Evolutionary conservation across 2,329 filamentous ascomycete species (phyloP), one percentile per base, ranked within the genome.

Genomic region (Calonectria pseudoturangicola): DNA sequence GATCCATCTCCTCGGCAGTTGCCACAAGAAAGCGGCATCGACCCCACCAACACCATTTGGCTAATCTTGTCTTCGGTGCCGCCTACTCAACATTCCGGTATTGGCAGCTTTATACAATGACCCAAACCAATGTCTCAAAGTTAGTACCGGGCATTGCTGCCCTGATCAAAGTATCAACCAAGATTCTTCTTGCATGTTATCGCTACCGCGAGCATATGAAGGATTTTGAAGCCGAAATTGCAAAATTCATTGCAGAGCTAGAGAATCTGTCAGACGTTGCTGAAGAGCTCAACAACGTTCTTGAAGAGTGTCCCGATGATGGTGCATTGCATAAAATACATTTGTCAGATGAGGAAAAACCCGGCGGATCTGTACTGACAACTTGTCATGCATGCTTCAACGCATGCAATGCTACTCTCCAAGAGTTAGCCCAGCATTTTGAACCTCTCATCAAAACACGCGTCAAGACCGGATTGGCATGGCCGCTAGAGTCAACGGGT

Each of bases 151-250:
- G 60, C 4, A 15, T 64, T 10, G n/a, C 30, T 2, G 36, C 43
- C 4, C 60, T 64, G 18, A n/a, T 64, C 27, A n/a, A 64, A 8
- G 7, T 64, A 10, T 30, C 18, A 5, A 25, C 27, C 4, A 50
- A 47, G 18, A 21, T 64, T 25, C 60, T 64, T 5, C 43, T 64
- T 4, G 45, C 18, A 3, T 64, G 60, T 15, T 64, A 64, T 10
- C 60, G 60, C 12, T 48, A 28, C 18, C 43, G 60, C 1, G 60
- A 30, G 10, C 60, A 64, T 12, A 50, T 48, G 15, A 21, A 15
- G 7, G 60, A 48, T 18, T 50, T 48, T 25, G 60, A 64, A 25
- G 30, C 18, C 18, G 60, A 64, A 18, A 64, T 64, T 50, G 28
- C 28, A 2, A 48, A 15, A 7, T 33, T 64, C n/a, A 64, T 64